phyloP scores from a whole-genome alignment of 768 basidiomycete species.

The Trametes punicea region DNA sequence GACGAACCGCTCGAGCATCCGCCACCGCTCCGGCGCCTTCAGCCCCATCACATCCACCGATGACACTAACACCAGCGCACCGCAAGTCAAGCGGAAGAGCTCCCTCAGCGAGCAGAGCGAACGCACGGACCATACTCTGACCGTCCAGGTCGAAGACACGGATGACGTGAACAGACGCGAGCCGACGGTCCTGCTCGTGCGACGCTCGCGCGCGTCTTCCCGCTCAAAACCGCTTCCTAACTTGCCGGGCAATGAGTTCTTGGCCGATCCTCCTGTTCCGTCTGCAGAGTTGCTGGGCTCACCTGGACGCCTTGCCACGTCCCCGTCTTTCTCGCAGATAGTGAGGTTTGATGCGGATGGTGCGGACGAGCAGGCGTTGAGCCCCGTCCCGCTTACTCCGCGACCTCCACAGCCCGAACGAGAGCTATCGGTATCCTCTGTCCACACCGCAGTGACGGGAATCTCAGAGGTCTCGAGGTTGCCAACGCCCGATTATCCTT shows the following conservation, averaged over 20 bases:
- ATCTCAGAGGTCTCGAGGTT: conserved; percentile 15
- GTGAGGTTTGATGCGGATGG: not conserved
- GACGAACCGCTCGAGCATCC: conserved; percentile 13
- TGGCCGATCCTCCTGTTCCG: not conserved
- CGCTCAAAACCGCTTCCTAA: conserved; percentile 12
- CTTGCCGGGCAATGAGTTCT: conserved; percentile 8
- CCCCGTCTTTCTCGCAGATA: not conserved
- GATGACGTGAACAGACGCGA: conserved; percentile 4
- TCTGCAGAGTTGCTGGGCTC: not conserved
- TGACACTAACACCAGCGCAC: not conserved
- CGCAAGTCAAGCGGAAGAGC: not conserved
- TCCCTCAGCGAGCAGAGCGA: conserved; percentile 12
- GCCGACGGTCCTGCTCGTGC: conserved; percentile 24
- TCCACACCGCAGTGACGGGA: not conserved
- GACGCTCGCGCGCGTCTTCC: conserved; percentile 4
- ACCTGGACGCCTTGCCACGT: not conserved
- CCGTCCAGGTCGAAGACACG: conserved; percentile 25
- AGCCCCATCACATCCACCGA: conserved; percentile 9
- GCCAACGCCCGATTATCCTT: conserved; percentile 23
- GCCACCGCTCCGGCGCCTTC: conserved; percentile 26
- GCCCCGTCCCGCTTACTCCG: conserved; percentile 22
- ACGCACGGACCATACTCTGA: conserved; percentile 13
- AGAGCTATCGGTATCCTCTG: not conserved
- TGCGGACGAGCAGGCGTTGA: conserved; percentile 2
- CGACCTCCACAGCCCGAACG: conserved; percentile 12